Evolutionary conservation across 1,284 basidiomycete species (phyloP), one percentile per base, ranked within the genome.

Genomic region (Ustilago tritici): DNA sequence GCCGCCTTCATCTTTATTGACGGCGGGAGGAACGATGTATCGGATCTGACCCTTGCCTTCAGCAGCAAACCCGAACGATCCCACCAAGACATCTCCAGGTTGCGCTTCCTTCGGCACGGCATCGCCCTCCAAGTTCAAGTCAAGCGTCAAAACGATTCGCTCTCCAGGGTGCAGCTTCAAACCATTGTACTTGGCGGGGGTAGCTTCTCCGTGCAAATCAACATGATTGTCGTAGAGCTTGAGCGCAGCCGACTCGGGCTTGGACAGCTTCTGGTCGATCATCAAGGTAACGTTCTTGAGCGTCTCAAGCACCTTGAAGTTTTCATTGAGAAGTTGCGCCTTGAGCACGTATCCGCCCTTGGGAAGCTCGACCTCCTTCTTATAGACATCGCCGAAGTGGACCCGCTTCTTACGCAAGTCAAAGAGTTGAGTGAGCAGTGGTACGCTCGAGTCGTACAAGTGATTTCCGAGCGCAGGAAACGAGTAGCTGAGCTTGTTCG

Each of bases 311-410:
- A 85, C 82, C 36, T 78, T 76, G 54, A 81, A 69, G 58, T 68
- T 76, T 52, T 80, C 76, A 58, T 85, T 71, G 52, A 86, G 64
- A 28, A 86, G 57, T 54, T 86, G 82, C 8, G 84, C 79, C 62
- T 81, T 75, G 43, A 86, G 60, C 54, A 81, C 82, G 65, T 86
- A 87, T 12, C 86, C 85, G 12, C 86, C 86, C 65, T 85, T 85
- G 53, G 65, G 56, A 61, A 87, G 68, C 10, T 81, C 72, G 47
- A 85, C 65, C 57, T 83, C 80, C 67, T 87, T 86, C 19, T 82
- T 73, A 67, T 87, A 87, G n/a, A 87, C 84, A 43, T 86, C 85
- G 49, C 81, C 82, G 63, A 84, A 86, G 54, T 79, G 66, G 12
- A 85, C 75, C 8, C 79, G 70, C 61, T 81, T 78, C 59, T 85